Conservation (phyloP, 2,329 filamentous ascomycete species). For the Trichoderma pleuroti region DNA sequence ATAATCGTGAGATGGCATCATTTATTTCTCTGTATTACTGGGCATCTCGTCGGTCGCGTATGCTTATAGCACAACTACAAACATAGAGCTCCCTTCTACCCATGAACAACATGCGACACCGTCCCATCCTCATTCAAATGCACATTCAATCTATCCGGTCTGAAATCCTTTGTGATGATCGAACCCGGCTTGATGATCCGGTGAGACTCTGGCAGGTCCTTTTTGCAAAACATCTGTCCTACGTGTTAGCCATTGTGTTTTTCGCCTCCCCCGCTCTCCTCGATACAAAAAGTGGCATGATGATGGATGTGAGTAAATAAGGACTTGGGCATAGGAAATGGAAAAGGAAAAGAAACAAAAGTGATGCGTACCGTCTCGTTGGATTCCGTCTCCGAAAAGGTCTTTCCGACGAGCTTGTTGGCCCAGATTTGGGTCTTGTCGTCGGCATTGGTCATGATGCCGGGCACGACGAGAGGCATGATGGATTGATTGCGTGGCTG, state of each 20-base stretch:
- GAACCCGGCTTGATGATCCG: constrained; percentile 55
- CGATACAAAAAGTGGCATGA: not conserved
- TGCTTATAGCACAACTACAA: not conserved
- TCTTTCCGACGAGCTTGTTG: constrained; percentile 63
- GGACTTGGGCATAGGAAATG: too few species aligned
- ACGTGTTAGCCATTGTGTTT: not conserved
- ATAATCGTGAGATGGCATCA: not conserved
- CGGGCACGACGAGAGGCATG: constrained; percentile 65
- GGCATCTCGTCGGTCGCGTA: not conserved
- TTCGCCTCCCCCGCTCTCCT: not conserved
- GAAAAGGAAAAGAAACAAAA: not conserved
- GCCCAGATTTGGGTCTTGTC: constrained; percentile 55
- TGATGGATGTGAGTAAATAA: too few species aligned
- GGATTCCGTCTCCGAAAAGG: constrained; percentile 47
- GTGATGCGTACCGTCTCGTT: constrained; percentile 51
- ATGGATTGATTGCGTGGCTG: constrained; percentile 7
- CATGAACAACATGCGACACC: constrained; percentile 56
- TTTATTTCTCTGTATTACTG: not conserved
- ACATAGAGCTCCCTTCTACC: constrained; percentile 32
- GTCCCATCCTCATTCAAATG: constrained; percentile 58
- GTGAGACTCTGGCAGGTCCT: constrained; percentile 54
- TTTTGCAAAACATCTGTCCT: constrained; percentile 55
- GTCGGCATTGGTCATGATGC: constrained; percentile 47
- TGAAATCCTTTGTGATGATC: constrained; percentile 58
- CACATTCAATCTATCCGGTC: constrained; percentile 54